Evolutionary conservation across 768 basidiomycete species (phyloP).

Genomic region (Lactarius hatsudake): DNA sequence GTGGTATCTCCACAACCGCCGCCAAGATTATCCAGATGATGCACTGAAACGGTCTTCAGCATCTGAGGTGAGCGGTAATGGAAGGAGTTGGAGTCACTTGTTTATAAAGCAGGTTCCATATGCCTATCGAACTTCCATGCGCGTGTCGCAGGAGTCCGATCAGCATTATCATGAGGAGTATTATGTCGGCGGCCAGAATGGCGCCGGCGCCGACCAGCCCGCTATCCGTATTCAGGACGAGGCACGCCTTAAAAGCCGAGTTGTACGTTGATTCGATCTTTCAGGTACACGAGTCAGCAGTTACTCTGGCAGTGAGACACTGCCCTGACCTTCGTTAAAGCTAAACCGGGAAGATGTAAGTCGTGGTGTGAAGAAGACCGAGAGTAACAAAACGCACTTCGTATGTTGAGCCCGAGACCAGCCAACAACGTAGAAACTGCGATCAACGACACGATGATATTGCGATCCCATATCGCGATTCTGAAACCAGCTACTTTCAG

Average conservation of each 20-base stretch:
- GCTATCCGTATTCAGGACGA: neutral
- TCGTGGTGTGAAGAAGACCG: neutral
- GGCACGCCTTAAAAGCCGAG: neutral
- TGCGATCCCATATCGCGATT: conserved; percentile 6
- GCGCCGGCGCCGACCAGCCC: neutral
- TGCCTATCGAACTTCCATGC: neutral
- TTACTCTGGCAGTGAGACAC: neutral
- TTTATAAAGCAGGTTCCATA: neutral
- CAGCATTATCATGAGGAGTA: neutral
- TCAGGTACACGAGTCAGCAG: neutral
- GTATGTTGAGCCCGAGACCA: neutral
- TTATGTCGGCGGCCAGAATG: neutral
- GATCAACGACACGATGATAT: neutral
- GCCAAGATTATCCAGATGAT: conserved; percentile 3
- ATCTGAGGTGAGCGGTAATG: neutral
- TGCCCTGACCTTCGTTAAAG: neutral
- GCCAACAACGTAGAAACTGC: neutral
- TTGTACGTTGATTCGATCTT: neutral
- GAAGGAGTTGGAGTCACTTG: neutral
- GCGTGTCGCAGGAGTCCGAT: neutral
- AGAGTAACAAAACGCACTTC: neutral
- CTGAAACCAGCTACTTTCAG: neutral
- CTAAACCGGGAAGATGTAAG: neutral
- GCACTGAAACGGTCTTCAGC: neutral
- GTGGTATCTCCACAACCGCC: neutral